Conservation (phyloP, 257 asterid genomes). For the Jasminum sambac region DNA sequence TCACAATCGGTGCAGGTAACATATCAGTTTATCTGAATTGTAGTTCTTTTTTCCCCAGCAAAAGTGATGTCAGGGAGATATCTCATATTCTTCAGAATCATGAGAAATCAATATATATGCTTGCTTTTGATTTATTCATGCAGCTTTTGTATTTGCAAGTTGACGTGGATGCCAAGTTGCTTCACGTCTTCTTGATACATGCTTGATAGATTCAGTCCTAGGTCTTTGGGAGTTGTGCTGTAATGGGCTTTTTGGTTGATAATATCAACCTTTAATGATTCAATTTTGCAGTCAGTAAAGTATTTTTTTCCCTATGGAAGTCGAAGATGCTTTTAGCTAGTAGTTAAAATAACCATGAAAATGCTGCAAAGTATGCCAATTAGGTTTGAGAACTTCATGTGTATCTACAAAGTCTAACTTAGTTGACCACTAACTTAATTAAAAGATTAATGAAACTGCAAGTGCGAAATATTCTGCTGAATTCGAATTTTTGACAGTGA, state of each 20-base stretch:
- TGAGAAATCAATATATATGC: not conserved
- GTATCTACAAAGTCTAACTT: not conserved
- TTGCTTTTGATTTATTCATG: not conserved
- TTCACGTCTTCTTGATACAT: not conserved
- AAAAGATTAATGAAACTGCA: not conserved
- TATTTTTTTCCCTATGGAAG: not conserved
- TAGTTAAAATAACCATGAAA: not conserved
- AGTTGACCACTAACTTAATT: not conserved
- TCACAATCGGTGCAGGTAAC: conserved; percentile 97
- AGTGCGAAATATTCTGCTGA: not conserved
- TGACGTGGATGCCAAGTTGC: not conserved
- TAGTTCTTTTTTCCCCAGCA: too few relatives aligned
- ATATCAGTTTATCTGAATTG: not conserved
- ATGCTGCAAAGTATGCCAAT: not conserved
- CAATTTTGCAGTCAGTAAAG: not conserved
- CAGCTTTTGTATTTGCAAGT: not conserved
- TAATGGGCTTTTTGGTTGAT: not conserved
- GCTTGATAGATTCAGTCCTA: not conserved
- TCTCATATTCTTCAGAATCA: not conserved
- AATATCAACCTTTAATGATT: conserved; percentile 1
- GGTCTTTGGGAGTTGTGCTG: not conserved
- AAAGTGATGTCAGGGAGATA: not conserved
- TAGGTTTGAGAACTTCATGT: not conserved
- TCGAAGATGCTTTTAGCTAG: not conserved
- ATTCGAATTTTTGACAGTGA: not conserved